phyloP scores from a whole-genome alignment of 2,329 filamentous ascomycete genomes.

The Epicoccum sorghinum region DNA sequence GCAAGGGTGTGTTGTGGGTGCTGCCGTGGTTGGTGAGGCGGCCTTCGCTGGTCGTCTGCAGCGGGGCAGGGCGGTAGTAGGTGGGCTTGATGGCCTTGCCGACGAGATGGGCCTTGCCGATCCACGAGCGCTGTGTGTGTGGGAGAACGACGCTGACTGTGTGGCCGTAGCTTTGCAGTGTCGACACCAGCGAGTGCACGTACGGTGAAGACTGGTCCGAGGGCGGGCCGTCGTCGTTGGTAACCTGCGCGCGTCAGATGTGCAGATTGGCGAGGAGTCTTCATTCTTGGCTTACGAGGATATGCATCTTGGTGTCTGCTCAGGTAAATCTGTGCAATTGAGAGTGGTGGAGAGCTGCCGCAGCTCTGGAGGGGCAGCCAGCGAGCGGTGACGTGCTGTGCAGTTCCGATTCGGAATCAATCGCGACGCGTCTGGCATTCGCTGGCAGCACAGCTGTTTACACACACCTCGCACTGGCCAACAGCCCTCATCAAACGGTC shows the following conservation, averaged over 20 bases:
- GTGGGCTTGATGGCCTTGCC: conserved; percentile 82
- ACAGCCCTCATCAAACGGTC: neutral
- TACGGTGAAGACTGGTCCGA: conserved; percentile 57
- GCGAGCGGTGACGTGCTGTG: conserved; percentile 19
- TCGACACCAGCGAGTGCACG: conserved; percentile 53
- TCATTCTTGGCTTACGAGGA: conserved; percentile 36
- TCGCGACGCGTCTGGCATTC: neutral
- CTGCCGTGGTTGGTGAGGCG: conserved; percentile 47
- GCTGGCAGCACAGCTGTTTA: neutral
- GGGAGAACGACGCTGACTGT: conserved; percentile 91
- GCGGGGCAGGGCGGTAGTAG: conserved; percentile 75
- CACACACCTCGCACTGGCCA: neutral
- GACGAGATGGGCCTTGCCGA: conserved; percentile 96
- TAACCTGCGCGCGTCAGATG: conserved; percentile 45
- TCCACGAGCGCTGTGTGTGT: conserved; percentile 93
- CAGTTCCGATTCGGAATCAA: conserved; percentile 24
- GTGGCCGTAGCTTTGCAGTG: conserved; percentile 70
- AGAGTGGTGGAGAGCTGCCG: conserved; percentile 3
- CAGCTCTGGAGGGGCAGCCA: conserved; percentile 23
- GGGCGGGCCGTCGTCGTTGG: conserved; percentile 60
- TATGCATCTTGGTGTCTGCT: conserved; percentile 41
- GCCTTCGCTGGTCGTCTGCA: conserved; percentile 50
- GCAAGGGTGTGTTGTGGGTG: conserved; percentile 42
- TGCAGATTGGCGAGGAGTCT: neutral
- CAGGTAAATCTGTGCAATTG: conserved; percentile 2